Evolutionary conservation across 2,329 filamentous ascomycete genomes (phyloP), one percentile per base, ranked within the genome.

Genomic region (Monilinia vaccinii-corymbosi): DNA sequence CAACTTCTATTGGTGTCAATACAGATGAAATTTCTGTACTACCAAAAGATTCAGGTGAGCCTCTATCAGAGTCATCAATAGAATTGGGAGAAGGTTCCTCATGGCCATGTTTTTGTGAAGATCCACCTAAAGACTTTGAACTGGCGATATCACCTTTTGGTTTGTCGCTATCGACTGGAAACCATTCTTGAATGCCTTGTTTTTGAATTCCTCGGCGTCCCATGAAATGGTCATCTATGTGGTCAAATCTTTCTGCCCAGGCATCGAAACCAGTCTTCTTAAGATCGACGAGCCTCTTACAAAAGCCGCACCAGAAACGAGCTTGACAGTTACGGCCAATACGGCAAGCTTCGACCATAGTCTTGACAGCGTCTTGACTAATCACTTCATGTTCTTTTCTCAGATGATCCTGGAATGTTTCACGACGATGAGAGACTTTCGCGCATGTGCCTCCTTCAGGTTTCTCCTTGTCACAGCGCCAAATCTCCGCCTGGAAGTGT

Each of bases 251-350:
- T 64, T 82, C 79, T 9, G 81, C 81, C 80, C 81, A 82, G 0
- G 83, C 82, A 28, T 80, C 80, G 1, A 77, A 71, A 4, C 80
- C 78, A 38, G 74, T 74, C 25, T 76, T 74, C 36, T 74, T 62
- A 8, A 71, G 60, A n/a, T 75, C 71, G 16, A 90, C 74, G 23
- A 84, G 77, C 21, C 73, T 68, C 18, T 74, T 69, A 71, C 91
- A 96, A 71, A 96, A 96, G 0, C 91, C 91, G 69, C 92, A 96
- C 91, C 91, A 96, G 73, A 91, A 96, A 7, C 80, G 77, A 2
- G 75, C 74, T 64, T 87, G 83, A 34, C 80, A 82, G 61, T 87
- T 85, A 16, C 81, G 77, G 0, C 87, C 87, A 32, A 89, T 81
- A 8, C 81, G 81, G 64, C 82, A 82, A 7, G 72, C 75, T 32